Evolutionary conservation across 257 asterid species (phyloP).

Genomic region (Solanum ahanhuiri): DNA sequence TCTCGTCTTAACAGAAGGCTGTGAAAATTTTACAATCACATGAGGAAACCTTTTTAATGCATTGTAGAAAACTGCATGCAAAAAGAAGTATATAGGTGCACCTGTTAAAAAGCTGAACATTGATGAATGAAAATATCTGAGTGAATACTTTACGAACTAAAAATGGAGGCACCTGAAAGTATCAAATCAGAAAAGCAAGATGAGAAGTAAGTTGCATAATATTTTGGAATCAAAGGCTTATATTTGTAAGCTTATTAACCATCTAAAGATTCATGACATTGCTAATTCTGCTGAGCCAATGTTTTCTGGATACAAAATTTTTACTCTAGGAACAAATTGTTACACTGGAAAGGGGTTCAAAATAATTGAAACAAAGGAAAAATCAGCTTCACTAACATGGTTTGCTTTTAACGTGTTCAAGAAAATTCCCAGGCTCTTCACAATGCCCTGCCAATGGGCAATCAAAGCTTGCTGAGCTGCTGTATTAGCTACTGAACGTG

Average conservation of each 20-base stretch:
- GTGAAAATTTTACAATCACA: conserved; percentile 7
- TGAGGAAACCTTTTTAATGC: background rate
- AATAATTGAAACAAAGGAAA: background rate
- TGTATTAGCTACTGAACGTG: conserved; percentile 73
- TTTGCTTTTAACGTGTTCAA: conserved; percentile 77
- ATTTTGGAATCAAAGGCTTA: background rate
- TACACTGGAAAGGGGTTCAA: background rate
- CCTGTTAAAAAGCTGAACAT: conserved; percentile 97
- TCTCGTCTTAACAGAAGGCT: conserved; percentile 92
- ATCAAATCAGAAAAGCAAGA: background rate
- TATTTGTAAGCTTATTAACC: background rate
- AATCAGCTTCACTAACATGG: conserved; percentile 44
- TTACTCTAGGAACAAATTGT: background rate
- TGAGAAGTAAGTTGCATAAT: background rate
- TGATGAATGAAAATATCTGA: conserved; percentile 93
- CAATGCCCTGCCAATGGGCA: conserved; percentile 99
- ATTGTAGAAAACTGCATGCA: background rate
- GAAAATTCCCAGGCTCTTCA: conserved; percentile 74
- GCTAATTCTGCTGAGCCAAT: background rate
- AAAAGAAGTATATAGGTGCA: conserved; percentile 8
- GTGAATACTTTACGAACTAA: conserved; percentile 97
- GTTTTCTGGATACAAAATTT: background rate
- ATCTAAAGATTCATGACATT: background rate
- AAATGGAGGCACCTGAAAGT: conserved; percentile 83
- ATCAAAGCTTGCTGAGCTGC: conserved; percentile 94